Percentiles rank a stretch among this genome's conserved stretches.
phyloP scores from a whole-genome alignment of 179 eudicot genomes.

The Sideroxylon spinosum region DNA sequence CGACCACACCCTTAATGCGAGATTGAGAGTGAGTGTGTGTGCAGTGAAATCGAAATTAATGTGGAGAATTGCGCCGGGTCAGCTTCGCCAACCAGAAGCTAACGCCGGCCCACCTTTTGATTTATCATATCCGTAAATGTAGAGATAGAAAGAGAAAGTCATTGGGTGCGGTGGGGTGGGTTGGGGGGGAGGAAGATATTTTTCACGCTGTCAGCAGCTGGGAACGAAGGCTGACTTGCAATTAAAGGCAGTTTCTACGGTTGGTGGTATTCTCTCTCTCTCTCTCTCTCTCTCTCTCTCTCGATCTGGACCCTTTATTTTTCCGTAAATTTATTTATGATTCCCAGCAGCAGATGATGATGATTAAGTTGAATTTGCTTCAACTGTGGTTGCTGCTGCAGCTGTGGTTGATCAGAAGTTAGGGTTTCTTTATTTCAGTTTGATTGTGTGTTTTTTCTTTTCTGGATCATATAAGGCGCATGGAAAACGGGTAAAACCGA shows the following conservation, averaged over 20 bases:
- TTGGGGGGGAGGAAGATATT: conserved; percentile 12
- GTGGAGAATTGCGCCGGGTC: conserved; percentile 6
- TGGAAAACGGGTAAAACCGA: conserved; percentile 39
- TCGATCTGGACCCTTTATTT: background rate
- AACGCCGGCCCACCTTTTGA: conserved; percentile 20
- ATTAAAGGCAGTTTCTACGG: background rate
- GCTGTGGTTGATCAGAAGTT: background rate
- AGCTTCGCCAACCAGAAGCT: conserved; percentile 1
- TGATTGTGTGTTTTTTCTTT: background rate
- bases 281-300: background rate
- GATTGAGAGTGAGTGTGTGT: background rate
- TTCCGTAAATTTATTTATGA: background rate
- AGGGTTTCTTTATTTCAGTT: conserved; percentile 9
- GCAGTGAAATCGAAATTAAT: background rate
- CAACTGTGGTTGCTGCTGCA: background rate
- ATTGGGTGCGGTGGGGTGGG: background rate
- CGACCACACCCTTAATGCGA: conserved; percentile 2
- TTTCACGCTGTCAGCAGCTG: background rate
- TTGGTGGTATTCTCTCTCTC: background rate
- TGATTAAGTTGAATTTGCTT: background rate
- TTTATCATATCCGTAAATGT: background rate
- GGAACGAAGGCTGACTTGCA: background rate
- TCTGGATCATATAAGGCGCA: background rate
- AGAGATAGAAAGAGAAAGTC: background rate
- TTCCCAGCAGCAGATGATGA: background rate